Base-by-base conservation (phyloP, 331 rosid species). In the Telfairia occidentalis region DNA sequence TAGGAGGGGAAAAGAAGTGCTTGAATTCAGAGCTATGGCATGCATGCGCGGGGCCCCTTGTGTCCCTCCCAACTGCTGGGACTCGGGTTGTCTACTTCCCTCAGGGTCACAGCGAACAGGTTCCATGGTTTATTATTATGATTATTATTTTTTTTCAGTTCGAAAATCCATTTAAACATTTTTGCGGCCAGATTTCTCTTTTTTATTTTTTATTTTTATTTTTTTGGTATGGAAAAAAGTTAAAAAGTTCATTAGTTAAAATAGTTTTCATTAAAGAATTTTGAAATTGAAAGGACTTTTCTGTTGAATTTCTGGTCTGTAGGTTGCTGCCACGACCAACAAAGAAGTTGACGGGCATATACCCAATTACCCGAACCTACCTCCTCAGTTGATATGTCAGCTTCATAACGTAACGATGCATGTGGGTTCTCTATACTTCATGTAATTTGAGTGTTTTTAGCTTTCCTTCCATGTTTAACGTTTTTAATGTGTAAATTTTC, bases 61-160 rank as follows among this genome's bases (percentile, higher is more conserved):
- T 91, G 63, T 89, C 91, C 75, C 92, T 91, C 69, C 97, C 97
- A 46, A 85, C 86, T 21, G 83, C 89, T 53, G 96, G 91, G 65
- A 85, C 91, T 80, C 90, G 96, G 49, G 97, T 89, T 66, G 96
- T 87, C 50, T 91, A 91, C 90, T 91, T 91, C 79, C 92, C 97
- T 77, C 97, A 91, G 82, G 97, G 97, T 74, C 97, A 91, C 69
- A 89, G 97, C 66, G 97, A 89, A 87, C 97, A 89, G 96, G 96
- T 89, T 76, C 8, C 34, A 35, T 78, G 30, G 53, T 5, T 46
- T 24, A 45, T 57, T 29, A 1, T 13, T 59, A 21, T n/a, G n/a
- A n/a, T 66, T 66, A 2, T 2, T 52, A 12, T 7, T 2, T n/a
- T 8, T 16, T 63, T 55, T 64, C 3, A 35, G 11, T 6, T 26